Percentiles rank a stretch among this genome's conserved stretches.
Evolutionary conservation across 1,139 yeast species (phyloP).

Genomic region (Tardiomyces depauwii): DNA sequence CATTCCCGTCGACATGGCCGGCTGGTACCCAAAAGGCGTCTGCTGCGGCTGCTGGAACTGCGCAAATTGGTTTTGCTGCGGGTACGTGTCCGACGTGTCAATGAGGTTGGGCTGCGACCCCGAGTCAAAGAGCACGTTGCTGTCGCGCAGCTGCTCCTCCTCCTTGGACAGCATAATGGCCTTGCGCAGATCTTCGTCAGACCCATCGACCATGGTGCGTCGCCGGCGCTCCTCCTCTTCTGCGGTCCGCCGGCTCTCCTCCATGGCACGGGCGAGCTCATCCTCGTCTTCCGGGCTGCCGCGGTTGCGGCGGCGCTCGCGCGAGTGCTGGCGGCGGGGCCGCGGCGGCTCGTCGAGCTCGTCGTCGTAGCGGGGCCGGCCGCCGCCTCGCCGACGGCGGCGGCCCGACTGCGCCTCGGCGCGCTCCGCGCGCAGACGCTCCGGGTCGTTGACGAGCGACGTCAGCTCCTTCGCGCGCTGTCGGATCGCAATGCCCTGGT

Average conservation of each 20-base stretch:
- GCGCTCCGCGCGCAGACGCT: conserved; percentile 68
- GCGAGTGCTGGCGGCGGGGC: conserved; percentile 4
- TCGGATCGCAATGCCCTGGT: conserved; percentile 82
- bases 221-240: conserved; percentile 69
- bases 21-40: not conserved
- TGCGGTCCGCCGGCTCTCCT: conserved; percentile 72
- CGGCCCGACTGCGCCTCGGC: conserved; percentile 6
- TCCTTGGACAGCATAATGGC: conserved; percentile 80
- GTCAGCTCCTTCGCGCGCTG: conserved; percentile 90
- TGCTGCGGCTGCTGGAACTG: conserved; percentile 1
- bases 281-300: conserved; percentile 39
- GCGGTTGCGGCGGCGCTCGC: conserved; percentile 6
- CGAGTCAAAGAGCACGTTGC: conserved; percentile 6
- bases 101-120: conserved; percentile 5
- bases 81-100: conserved; percentile 2
- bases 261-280: conserved; percentile 77
- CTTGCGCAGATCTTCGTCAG: conserved; percentile 64
- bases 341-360: conserved; percentile 10
- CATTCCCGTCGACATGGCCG: conserved; percentile 21
- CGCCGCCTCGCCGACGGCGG: conserved; percentile 4
- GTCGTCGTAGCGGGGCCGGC: conserved; percentile 7
- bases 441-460: conserved; percentile 68
- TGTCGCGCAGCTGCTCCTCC: conserved; percentile 49
- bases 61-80: conserved; percentile 19
- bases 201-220: conserved; percentile 22